A percentile compares a stretch with the other conserved stretches of the same genome.
Conservation (phyloP, 176 grass and related monocot genomes). For the Eragrostis nindensis region DNA sequence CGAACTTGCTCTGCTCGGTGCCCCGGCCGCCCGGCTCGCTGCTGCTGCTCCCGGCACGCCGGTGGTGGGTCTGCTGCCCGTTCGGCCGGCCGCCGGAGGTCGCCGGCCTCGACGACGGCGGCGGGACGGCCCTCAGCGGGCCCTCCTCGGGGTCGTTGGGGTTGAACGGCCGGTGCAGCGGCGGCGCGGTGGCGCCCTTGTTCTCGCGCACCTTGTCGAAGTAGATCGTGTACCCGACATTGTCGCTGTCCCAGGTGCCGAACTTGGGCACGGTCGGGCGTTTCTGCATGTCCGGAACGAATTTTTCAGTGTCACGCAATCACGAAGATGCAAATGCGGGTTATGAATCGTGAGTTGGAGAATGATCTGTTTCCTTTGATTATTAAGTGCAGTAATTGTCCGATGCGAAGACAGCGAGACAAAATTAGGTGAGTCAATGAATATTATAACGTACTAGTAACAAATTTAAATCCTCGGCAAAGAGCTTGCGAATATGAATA, state of each 20-base stretch:
- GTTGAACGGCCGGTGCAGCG: conserved; percentile 42
- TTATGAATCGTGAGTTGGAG: not conserved
- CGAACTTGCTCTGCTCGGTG: conserved; percentile 51
- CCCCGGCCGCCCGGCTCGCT: conserved; percentile 24
- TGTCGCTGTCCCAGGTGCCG: conserved; percentile 68
- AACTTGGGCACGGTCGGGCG: conserved; percentile 69
- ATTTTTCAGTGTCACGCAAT: no score
- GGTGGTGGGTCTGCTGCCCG: not conserved
- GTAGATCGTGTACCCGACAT: conserved; percentile 75
- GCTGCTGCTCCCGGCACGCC: conserved; percentile 34
- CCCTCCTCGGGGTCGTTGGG: conserved; percentile 53
- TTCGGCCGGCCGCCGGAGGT: conserved; percentile 21
- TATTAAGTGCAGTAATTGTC: not conserved
- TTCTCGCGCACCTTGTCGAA: conserved; percentile 68
- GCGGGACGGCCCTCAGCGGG: not conserved
- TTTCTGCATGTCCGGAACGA: conserved; percentile 44
- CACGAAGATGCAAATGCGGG: not conserved
- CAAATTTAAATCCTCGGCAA: not conserved
- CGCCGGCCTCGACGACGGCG: conserved; percentile 28
- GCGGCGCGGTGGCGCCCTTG: conserved; percentile 62
- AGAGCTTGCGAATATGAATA: not conserved
- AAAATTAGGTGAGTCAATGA: not conserved
- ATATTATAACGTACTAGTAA: not conserved
- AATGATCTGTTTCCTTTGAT: not conserved
- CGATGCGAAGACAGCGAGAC: not conserved